Evolutionary conservation across 805 yeast species (phyloP), one percentile per base, ranked within the genome.

Genomic region (Pichia rugopelliculosa): DNA sequence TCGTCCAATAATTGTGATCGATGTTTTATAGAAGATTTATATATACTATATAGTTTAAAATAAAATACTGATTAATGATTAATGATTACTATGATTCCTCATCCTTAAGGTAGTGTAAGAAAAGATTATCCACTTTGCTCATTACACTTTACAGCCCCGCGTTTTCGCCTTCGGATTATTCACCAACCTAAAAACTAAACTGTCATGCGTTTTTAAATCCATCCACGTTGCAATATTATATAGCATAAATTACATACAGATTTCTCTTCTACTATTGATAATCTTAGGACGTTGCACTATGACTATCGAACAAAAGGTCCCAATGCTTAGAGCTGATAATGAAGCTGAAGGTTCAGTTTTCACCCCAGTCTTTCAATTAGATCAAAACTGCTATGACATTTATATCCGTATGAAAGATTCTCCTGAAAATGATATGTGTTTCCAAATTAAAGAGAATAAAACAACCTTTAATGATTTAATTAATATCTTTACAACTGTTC

Each of bases 361-460:
- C 27, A 26, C 8, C 27, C 8, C 12, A 7, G 12, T 10, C 11
- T 6, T 15, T 26, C 9, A n/a, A 30, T 30, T 30, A 30, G 42
- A 36, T 22, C 39, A 36, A 2, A 22, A 36, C 18, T 5, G 33
- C 26, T 52, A 64, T 39, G 84, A 79, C 53, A 60, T 76, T 36
- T 89, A 80, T 68, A 66, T 93, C 54, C 84, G 99, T 50, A 80
- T 91, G 75, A 88, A 87, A 62, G 84, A 78, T 49, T 96, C 90
- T 60, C 65, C 70, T 42, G 96, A 88, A 59, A 84, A 84, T 64
- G 99, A 91, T 64, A 90, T 88, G 67, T 87, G 96, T 57, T 87
- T 91, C 70, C 82, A 79, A 55, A 77, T 89, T n/a, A 72, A 75
- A 22, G 10, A 30, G n/a, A 67, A 77, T 18, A 71, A 72, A 25